phyloP scores from a whole-genome alignment of 352 stramenopile species.

The Phytophthora megakarya region DNA sequence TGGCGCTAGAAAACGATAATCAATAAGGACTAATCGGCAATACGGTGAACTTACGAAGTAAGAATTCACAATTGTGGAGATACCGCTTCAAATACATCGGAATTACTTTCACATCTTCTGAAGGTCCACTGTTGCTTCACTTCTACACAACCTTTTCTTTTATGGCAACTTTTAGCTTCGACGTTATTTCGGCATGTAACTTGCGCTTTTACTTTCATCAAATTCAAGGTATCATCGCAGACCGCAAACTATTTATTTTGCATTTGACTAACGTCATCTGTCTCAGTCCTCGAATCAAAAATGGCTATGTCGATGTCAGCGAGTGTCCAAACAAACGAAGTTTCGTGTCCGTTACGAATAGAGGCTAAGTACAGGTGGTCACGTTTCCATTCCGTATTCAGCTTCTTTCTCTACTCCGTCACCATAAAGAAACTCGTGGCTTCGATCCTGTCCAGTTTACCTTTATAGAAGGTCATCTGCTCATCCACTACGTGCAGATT shows the following conservation, averaged over 20 bases:
- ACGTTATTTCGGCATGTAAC: too few species aligned
- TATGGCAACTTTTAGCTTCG: too few species aligned
- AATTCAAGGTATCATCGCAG: constrained; percentile 48
- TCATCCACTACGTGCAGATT: constrained; percentile 21
- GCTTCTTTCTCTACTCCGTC: constrained; percentile 12
- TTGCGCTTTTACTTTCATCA: too few species aligned
- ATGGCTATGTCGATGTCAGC: not conserved
- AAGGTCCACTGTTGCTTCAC: too few species aligned
- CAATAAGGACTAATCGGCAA: too few species aligned
- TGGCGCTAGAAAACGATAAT: not conserved
- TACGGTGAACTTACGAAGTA: too few species aligned
- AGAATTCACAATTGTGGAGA: too few species aligned
- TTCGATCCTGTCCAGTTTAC: not conserved
- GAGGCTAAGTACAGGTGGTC: not conserved
- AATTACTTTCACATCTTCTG: too few species aligned
- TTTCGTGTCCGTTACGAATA: too few species aligned
- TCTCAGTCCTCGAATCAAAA: constrained; percentile 1
- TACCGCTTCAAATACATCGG: too few species aligned
- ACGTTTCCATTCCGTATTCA: constrained; percentile 1
- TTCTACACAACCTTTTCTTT: too few species aligned
- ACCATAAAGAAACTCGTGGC: constrained; percentile 3
- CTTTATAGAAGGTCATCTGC: constrained; percentile 15
- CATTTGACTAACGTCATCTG: constrained; percentile 26
- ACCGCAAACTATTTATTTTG: constrained; percentile 35
- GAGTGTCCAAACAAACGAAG: constrained; percentile 7